Evolutionary conservation across 2,329 filamentous ascomycete species (phyloP), one percentile per base, ranked within the genome.

Genomic region (Cladosporium sp.): DNA sequence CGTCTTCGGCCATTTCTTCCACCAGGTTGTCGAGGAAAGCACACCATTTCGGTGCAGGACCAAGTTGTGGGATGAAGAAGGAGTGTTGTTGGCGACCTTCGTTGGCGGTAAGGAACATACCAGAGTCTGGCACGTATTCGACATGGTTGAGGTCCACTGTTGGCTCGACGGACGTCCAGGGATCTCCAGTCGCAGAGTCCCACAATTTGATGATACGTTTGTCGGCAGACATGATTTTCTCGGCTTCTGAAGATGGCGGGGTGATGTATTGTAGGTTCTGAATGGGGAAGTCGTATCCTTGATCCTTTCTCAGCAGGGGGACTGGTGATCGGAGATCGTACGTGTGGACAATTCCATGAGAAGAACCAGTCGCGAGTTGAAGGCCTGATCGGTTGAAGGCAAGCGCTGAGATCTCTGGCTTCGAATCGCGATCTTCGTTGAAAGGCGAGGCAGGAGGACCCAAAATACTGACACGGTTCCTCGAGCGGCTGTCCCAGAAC

Each of bases 161-260:
- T 2, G 95, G 95, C 74, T 99, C 95, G 53, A 98, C 91, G 1
- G 92, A 95, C 0, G 95, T 97, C 94, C 95, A 99, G 4, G 94
- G 91, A 25, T 88, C 88, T 64, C 95, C 95, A 65, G 89, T 89
- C 36, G 84, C 81, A 67, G 91, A 88, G 72, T 97, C 92, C 92
- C 94, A 99, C 54, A 99, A 88, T 80, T 99, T 99, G 82, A 99
- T 96, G 71, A 97, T 96, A 68, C 92, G 88, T 80, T 96, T 97
- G 79, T 99, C 96, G 8, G 93, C 88, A 1, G 93, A 96, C 67
- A 98, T 82, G 23, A 99, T 89, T 79, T 97, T 97, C 43, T 88
- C 84, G 0, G 73, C 73, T 4, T 89, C 91, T 14, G 86, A 84
- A 8, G 88, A 90, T 13, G 90, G 91, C 72, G 83, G 78, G 13